phyloP scores from a whole-genome alignment of 1,284 basidiomycete genomes.

The Heterobasidion occidentale region DNA sequence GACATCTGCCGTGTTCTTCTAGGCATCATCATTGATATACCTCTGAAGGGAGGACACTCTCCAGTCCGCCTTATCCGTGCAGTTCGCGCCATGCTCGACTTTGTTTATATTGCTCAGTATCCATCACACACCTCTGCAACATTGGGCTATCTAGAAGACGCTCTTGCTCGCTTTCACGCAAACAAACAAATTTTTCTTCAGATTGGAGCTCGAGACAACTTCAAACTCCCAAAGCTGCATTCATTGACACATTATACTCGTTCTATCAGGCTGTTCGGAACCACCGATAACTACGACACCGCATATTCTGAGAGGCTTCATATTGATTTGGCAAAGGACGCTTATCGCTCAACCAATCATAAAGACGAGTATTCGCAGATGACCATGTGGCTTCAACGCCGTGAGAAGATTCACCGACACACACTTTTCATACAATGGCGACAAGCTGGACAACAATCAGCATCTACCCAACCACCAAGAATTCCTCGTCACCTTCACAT shows the following conservation, averaged over 20 bases:
- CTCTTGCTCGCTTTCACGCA: conserved; percentile 16
- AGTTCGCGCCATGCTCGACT: conserved; percentile 15
- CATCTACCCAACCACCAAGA: background rate
- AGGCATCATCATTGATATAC: conserved; percentile 5
- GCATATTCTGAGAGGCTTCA: conserved; percentile 19
- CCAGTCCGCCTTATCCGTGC: conserved; percentile 7
- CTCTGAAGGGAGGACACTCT: conserved; percentile 9
- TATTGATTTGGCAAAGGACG: conserved; percentile 21
- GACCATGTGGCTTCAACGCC: conserved; percentile 15
- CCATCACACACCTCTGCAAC: conserved; percentile 13
- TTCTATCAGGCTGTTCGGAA: conserved; percentile 19
- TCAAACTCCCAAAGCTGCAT: conserved; percentile 33
- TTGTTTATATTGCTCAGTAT: conserved; percentile 21
- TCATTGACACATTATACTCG: conserved; percentile 23
- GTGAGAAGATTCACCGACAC: conserved; percentile 10
- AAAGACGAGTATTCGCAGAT: conserved; percentile 24
- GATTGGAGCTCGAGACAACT: conserved; percentile 17
- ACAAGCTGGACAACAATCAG: background rate
- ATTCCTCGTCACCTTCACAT: background rate
- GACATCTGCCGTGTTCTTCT: conserved; percentile 15
- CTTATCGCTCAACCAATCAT: conserved; percentile 18
- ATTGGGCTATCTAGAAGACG: conserved; percentile 12
- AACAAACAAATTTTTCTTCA: conserved; percentile 19
- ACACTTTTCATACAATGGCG: conserved; percentile 6
- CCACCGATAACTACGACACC: conserved; percentile 25